Percentiles rank a stretch among this genome's conserved stretches.
Evolutionary conservation across 2,329 filamentous ascomycete species (phyloP).

Genomic region (Xylariaceae sp.): DNA sequence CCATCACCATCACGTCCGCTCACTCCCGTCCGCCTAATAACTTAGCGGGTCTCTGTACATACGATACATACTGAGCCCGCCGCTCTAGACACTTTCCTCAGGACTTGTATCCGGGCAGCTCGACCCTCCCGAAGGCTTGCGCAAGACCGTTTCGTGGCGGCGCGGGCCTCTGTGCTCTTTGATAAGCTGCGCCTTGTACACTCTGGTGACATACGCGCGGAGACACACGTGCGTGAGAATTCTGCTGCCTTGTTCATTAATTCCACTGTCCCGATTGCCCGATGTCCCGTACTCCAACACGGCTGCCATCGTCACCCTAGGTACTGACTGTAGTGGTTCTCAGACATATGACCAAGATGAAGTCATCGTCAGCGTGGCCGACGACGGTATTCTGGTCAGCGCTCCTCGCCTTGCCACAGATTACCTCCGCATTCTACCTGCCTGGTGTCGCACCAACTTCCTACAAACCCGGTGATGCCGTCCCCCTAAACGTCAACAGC

Average conservation of each 20-base stretch:
- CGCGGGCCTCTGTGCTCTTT: conserved; percentile 27
- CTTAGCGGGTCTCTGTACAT: too few relatives aligned
- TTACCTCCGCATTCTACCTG: conserved; percentile 82
- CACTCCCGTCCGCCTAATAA: too few relatives aligned
- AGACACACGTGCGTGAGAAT: conserved; percentile 5
- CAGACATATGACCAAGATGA: conserved; percentile 37
- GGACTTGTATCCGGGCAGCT: neutral
- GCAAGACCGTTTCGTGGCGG: neutral
- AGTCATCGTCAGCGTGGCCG: conserved; percentile 43
- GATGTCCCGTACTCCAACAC: neutral
- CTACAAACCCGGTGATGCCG: conserved; percentile 74
- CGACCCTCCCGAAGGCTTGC: neutral
- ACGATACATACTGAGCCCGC: neutral
- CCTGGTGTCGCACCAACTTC: conserved; percentile 93
- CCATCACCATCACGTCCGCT: too few relatives aligned
- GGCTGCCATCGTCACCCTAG: neutral
- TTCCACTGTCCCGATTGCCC: neutral
- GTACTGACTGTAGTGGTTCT: conserved; percentile 1
- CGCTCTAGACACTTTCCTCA: neutral
- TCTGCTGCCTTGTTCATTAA: neutral
- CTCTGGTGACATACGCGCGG: neutral
- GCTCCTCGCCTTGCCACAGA: conserved; percentile 50
- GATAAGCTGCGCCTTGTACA: conserved; percentile 14
- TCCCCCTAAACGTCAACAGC: conserved; percentile 89
- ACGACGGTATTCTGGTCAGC: conserved; percentile 49